Evolutionary conservation across 306 rosid genomes (phyloP), one percentile per base, ranked within the genome.

Genomic region (Cicer arietinum): DNA sequence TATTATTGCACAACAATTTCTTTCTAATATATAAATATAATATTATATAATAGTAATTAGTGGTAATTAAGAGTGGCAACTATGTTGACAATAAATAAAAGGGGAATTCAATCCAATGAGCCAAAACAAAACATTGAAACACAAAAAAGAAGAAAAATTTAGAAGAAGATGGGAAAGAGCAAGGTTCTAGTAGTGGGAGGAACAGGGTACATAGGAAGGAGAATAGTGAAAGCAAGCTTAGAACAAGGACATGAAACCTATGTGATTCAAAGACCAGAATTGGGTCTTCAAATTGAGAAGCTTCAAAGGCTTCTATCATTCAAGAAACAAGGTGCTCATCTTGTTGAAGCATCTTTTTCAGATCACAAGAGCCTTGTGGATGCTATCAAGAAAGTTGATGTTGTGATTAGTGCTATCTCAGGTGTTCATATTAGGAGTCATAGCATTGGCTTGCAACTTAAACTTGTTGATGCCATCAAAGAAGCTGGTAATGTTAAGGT

Each of bases 141-240:
- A 53, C 41, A 63, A 13, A 6, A 63, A 10, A 30, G n/a, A 4
- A 41, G 51, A n/a, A 25, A 7, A 6, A 14, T 11, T 40, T 20
- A 4, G 13, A n/a, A 0, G 12, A 90, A 0, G 12, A 90, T 88
- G 96, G 89, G 14, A 35, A 93, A 83, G 84, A 84, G 90, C 79
- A 90, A 83, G 86, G 94, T 94, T 76, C 89, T 94, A 1, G 92
- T 94, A 9, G 96, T 94, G 6, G 97, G 98, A 3, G 96, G 92
- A 20, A 91, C 86, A 1, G 96, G 98, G 2, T 94, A 91, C 67
- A 16, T 94, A 0, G 97, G 97, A 6, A 83, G 82, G 83, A 88
- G 97, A 56, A 86, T 94, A 1, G 98, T 94, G 4, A 84, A 16
- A 68, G 97, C 97, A 12, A 84, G 97, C 22, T 75, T 94, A 2